Conservation (phyloP, 345 rosid species). For the Dipteronia sinensis region DNA sequence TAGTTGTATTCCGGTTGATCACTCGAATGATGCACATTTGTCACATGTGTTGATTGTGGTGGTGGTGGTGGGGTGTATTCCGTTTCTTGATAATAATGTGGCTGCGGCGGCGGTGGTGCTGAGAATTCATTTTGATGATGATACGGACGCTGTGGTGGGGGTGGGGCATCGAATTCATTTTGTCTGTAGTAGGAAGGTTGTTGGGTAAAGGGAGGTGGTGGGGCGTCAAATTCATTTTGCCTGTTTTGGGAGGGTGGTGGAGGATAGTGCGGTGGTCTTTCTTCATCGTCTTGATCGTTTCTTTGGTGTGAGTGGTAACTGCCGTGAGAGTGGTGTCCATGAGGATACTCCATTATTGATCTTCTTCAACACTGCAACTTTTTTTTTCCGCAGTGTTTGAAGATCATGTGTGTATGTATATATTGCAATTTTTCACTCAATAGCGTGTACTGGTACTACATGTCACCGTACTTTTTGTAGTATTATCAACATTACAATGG, state of each 20-base stretch:
- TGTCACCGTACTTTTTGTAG: too few relatives aligned
- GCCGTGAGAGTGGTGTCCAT: constrained; percentile 34
- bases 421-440: too few relatives aligned
- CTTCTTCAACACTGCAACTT: not conserved
- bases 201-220: constrained; percentile 25
- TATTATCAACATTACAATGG: too few relatives aligned
- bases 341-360: constrained; percentile 52
- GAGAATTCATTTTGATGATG: constrained; percentile 15
- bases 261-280: constrained; percentile 17
- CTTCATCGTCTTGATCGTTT: constrained; percentile 33
- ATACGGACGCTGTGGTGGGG: constrained; percentile 31
- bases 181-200: constrained; percentile 19
- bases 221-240: not conserved
- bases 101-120: constrained; percentile 32
- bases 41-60: constrained; percentile 45
- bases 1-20: constrained; percentile 13
- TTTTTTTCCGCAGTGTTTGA: not conserved
- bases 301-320: constrained; percentile 35
- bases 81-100: constrained; percentile 20
- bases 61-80: constrained; percentile 26
- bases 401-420: not conserved
- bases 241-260: constrained; percentile 23
- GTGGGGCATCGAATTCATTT: constrained; percentile 38
- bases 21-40: constrained; percentile 33
- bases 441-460: too few relatives aligned